Base-by-base conservation (phyloP, 805 yeast species). In the Suhomyces vadensis region DNA sequence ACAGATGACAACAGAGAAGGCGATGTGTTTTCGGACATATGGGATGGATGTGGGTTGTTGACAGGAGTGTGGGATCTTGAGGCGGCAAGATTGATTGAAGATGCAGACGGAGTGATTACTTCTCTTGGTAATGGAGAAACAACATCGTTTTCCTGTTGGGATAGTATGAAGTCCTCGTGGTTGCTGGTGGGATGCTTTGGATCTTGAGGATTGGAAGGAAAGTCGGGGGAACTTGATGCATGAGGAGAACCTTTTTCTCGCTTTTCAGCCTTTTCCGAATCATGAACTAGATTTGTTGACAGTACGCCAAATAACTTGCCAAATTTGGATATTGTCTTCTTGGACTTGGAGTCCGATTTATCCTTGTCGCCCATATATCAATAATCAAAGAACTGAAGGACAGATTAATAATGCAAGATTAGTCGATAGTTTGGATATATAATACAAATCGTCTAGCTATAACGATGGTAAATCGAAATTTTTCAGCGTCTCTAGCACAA, bases 301-400 rank as follows among this genome's bases (percentile, higher is more conserved):
- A 56, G 57, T 16, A 55, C 57, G 16, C 63, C 63, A 41, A 60
- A 58, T 25, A 60, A 53, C 44, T 59, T 54, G 17, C 63, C 63
- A 23, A 58, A 47, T 43, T 57, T 53, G 39, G 55, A 44, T 44
- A 57, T 51, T 25, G 60, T 56, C 44, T 51, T 54, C 39, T 56
- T 58, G 36, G 55, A 51, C 42, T 57, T 56, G 38, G 46, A 42
- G 40, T 59, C 63, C 33, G 16, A n/a, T 26, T 33, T 17, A 20
- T 19, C 37, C 24, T 33, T 33, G 37, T 33, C 37, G 11, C 35
- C 41, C 41, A 38, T 38, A 21, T 16, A 37, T 3, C 25, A 22
- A 35, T 9, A 23, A 31, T 21, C 9, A 33, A n/a, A 21, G 11
- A 20, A 29, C 6, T 13, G 33, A 17, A 27, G 33, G 14, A 29